Base-by-base conservation (phyloP, 2,329 filamentous ascomycete species). In the Colletotrichum sp. region DNA sequence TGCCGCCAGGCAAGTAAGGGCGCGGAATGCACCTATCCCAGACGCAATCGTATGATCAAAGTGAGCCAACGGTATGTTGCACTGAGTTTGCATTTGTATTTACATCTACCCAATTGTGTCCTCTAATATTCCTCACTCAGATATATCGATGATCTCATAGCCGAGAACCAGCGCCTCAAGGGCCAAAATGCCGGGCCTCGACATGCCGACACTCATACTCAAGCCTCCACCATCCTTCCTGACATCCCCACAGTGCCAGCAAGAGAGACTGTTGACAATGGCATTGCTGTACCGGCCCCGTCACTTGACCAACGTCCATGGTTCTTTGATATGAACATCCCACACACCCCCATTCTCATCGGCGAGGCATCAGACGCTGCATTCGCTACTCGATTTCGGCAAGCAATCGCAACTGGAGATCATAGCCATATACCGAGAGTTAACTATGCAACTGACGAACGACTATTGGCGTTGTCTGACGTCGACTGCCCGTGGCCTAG, bases 401-500 rank as follows among this genome's bases (percentile, higher is more conserved):
- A 85, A 75, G 83, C 82, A 21, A 81, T 85, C 13, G 81, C 83
- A 0, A 79, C 82, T 9, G 78, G 80, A 5, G 70, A 79, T 1
- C 80, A 80, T 30, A 81, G 78, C 34, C 84, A 85, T 57, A 82
- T 85, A 7, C 83, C 83, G 0, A 78, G 84, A 6, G 80, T 82
- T 7, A 81, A 83, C 72, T 85, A 84, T n/a, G 79, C 82, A 3
- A 78, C 82, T 0, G 83, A 85, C 4, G 81, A 82, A 16, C 76
- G 78, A 1, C 63, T 85, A 0, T 70, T 82, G 0, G 68, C 78
- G 0, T 77, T 84, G 2, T 81, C 81, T 1, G 81, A 82, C 4
- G 80, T 81, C 1, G 81, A 84, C 6, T 82, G 82, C 6, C 80
- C 81, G 4, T 87, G 84, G 85, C 87, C 87, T 0, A 83, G 82